phyloP scores from a whole-genome alignment of 2,329 filamentous ascomycete genomes.

The Colletotrichum cordylinicola region DNA sequence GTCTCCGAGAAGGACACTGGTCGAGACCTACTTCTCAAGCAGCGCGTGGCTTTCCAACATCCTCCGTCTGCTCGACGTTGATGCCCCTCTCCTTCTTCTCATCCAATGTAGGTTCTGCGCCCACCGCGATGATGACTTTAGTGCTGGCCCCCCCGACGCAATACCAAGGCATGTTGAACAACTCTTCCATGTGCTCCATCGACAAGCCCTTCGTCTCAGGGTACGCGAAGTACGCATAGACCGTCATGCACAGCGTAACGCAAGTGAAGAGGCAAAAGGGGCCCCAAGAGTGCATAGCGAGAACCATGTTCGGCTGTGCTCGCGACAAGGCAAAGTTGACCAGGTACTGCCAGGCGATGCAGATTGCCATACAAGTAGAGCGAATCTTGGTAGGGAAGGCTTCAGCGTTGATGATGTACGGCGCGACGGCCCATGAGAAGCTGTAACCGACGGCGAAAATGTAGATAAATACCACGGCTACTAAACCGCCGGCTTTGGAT shows the following conservation, averaged over 20 bases:
- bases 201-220: constrained; percentile 38
- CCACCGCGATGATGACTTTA: not conserved
- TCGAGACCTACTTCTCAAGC: not conserved
- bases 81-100: not conserved
- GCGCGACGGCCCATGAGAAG: not conserved
- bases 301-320: not conserved
- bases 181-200: constrained; percentile 4
- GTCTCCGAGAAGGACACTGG: no score
- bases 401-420: not conserved
- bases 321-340: not conserved
- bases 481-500: not conserved
- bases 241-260: not conserved
- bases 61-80: not conserved
- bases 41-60: no score
- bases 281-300: not conserved
- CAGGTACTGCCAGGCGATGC: not conserved
- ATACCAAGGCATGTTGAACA: not conserved
- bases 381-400: not conserved
- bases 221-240: constrained; percentile 43
- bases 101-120: not conserved
- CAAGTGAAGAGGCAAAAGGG: not conserved
- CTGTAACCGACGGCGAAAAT: not conserved
- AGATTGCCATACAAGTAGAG: not conserved
- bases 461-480: not conserved
- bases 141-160: not conserved